Evolutionary conservation across 2,329 filamentous ascomycete genomes (phyloP).

Genomic region (Epicoccum nigrum): DNA sequence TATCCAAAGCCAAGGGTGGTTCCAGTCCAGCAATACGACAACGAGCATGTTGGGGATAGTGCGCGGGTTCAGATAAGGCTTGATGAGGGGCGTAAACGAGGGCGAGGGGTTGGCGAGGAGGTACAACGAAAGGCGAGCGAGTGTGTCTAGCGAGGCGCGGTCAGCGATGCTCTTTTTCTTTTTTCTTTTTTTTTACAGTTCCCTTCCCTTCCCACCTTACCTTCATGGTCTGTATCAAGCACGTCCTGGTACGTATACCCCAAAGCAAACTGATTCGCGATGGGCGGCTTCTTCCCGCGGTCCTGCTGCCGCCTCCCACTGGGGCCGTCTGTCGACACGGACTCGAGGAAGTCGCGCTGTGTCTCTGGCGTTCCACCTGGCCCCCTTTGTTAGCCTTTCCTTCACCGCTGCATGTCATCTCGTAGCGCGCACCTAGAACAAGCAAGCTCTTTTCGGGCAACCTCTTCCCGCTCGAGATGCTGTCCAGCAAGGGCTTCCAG

Average conservation of each 20-base stretch:
- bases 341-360: constrained; percentile 79
- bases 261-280: constrained; percentile 90
- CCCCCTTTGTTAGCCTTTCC: constrained; percentile 23
- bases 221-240: constrained; percentile 90
- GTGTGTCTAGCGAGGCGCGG: constrained; percentile 68
- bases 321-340: constrained; percentile 48
- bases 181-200: no score
- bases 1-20: constrained; percentile 90
- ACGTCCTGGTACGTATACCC: constrained; percentile 97
- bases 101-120: constrained; percentile 84
- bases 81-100: constrained; percentile 80
- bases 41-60: constrained; percentile 85
- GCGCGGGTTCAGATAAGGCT: constrained; percentile 81
- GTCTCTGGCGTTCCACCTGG: constrained; percentile 80
- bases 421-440: constrained; percentile 69
- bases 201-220: no score
- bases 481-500: constrained; percentile 93
- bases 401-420: constrained; percentile 18
- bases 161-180: no score
- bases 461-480: constrained; percentile 85
- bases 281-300: constrained; percentile 66
- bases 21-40: constrained; percentile 94
- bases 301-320: constrained; percentile 59
- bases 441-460: constrained; percentile 91
- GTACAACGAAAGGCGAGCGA: constrained; percentile 88